Base-by-base conservation (phyloP, 768 basidiomycete genomes). In the Pisolithus marmoratus region DNA sequence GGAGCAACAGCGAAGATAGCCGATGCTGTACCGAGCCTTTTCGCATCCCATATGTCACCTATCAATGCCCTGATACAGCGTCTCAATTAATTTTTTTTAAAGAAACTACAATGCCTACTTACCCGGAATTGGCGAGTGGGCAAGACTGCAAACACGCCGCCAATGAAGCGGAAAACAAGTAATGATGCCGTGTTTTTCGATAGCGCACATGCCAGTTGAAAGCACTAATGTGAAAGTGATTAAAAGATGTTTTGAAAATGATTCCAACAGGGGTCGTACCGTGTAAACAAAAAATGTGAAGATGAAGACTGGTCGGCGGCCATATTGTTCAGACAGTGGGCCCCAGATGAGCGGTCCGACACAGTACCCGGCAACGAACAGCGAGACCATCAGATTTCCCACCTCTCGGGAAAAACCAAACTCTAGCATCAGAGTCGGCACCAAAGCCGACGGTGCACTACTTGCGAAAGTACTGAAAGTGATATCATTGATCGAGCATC, bases 101-200 rank as follows among this genome's bases (percentile, higher is more conserved):
- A 4, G 50, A 12, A 15, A 2, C 12, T 20, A 31, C 11, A 20
- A 19, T 22, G 8, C 22, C 15, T 19, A 65, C 72, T 11, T 59
- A 84, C 82, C 83, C 86, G 51, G 80, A 78, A 68, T 87, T 87
- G 5, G 85, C 79, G 41, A 87, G 59, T 1, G 86, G 87, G 23
- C 81, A 77, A 15, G 83, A 77, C n/a, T 22, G 85, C 85, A 58
- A 86, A 88, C 1, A 72, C 70, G 14, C 88, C 87, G 2, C 81
- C 78, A n/a, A 89, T 63, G 63, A 89, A 84, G 22, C 89, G 78
- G 57, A 86, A 81, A 17, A 85, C 60, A 14, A 91, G 71, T n/a
- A 90, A 63, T 5, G 83, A 78, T 9, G 72, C 74, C 1, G 80
- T 80, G 65, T 86, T 88, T 36, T 72, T 67, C 0, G 83, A 71